These are phyloP conservation scores for Candida hungchunana DNA, from an alignment of 805 yeast species.

Conservation along the genomic window DNA sequence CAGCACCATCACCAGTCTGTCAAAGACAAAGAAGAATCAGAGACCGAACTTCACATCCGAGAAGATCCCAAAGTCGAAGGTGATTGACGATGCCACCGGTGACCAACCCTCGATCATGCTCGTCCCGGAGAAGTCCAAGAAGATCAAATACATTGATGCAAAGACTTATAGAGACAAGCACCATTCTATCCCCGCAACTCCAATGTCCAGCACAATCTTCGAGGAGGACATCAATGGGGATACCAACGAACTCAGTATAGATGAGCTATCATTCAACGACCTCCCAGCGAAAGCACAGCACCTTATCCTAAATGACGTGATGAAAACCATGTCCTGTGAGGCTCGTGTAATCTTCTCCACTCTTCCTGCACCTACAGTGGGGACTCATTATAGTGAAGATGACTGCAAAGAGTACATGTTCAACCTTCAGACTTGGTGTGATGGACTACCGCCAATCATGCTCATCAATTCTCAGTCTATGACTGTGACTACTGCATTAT, in stretches of 20 bases:
- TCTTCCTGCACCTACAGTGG: conserved; percentile 80
- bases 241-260: conserved; percentile 26
- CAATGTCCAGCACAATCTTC: background rate
- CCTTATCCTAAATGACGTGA: conserved; percentile 78
- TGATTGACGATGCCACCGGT: conserved; percentile 65
- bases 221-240: conserved; percentile 1
- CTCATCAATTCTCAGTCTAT: conserved; percentile 88
- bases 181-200: conserved; percentile 1
- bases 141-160: conserved; percentile 1
- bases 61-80: conserved; percentile 63
- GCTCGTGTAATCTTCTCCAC: conserved; percentile 85
- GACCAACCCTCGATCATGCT: conserved; percentile 61
- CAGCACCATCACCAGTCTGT: conserved; percentile 4
- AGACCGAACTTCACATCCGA: conserved; percentile 68
- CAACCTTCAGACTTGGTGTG: conserved; percentile 75
- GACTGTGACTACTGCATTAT: conserved; percentile 93
- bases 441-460: conserved; percentile 76
- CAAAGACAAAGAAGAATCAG: conserved; percentile 23
- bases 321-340: conserved; percentile 56
- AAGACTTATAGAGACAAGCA: background rate
- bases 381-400: conserved; percentile 66
- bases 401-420: conserved; percentile 74
- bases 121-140: conserved; percentile 41
- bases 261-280: conserved; percentile 62
- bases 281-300: conserved; percentile 93